Evolutionary conservation across 2,329 filamentous ascomycete genomes (phyloP).

Genomic region (Apiospora hydei): DNA sequence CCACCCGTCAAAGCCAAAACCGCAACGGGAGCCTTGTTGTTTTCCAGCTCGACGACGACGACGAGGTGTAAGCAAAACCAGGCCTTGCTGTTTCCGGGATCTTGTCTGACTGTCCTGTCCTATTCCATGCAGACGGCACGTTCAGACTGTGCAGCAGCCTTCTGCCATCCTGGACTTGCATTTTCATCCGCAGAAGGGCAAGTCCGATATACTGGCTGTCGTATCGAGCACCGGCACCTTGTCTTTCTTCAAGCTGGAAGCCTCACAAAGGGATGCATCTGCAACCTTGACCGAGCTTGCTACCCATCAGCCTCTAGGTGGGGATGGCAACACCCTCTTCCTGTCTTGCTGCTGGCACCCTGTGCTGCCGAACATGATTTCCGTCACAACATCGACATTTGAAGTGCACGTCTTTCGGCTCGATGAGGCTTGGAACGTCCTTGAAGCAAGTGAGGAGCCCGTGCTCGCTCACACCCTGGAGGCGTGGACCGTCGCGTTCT

Average conservation of each 20-base stretch:
- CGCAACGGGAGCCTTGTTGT: slow-evolving; percentile 79
- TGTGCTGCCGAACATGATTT: slow-evolving; percentile 59
- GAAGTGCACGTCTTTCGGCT: slow-evolving; percentile 64
- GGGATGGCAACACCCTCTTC: slow-evolving; percentile 68
- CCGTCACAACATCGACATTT: slow-evolving; percentile 75
- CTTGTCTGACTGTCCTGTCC: slow-evolving; percentile 27
- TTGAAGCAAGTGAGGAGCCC: slow-evolving; percentile 43
- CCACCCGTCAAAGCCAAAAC: slow-evolving; percentile 56
- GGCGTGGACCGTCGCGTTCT: slow-evolving; percentile 77
- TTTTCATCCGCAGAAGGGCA: slow-evolving; percentile 66
- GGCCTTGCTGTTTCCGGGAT: slow-evolving; percentile 24
- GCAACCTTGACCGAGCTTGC: slow-evolving; percentile 45
- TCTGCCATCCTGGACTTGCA: slow-evolving; percentile 86
- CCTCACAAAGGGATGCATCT: slow-evolving; percentile 26
- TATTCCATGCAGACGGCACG: slow-evolving; percentile 51
- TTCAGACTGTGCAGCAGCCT: slow-evolving; percentile 68
- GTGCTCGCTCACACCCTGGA: slow-evolving; percentile 65
- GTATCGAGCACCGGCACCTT: slow-evolving; percentile 81
- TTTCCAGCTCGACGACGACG: slow-evolving; percentile 60
- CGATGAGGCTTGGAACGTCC: slow-evolving; percentile 49
- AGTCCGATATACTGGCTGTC: slow-evolving; percentile 68
- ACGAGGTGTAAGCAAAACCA: slow-evolving; percentile 60
- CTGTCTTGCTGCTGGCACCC: slow-evolving; percentile 80
- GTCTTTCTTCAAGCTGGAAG: slow-evolving; percentile 64
- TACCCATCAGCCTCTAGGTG: slow-evolving; percentile 54